Base-by-base conservation (phyloP, 768 basidiomycete species). In the Pulveroboletus sp. region DNA sequence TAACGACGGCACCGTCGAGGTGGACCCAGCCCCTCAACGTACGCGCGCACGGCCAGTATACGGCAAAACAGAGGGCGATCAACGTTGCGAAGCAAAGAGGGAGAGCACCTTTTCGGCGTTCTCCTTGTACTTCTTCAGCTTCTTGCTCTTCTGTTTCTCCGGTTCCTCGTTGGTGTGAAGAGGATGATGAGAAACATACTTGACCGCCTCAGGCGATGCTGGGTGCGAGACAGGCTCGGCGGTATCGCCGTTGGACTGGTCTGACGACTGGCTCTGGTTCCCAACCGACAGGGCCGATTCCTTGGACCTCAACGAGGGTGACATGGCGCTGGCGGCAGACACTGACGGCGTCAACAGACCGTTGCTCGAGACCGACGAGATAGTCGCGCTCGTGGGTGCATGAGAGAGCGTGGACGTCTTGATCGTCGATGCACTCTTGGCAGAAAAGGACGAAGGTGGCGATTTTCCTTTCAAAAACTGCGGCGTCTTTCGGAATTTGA, bases 91-190 rank as follows among this genome's bases (percentile, higher is more conserved):
- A 36, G 85, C 84, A 67, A 92, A 91, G 55, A 92, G 72, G 27
- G 88, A 88, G 50, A 92, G 76, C 47, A 92, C 78, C 56, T 91
- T 91, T 73, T 90, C 89, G 3, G 89, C 88, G 53, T 84, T 86
- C 63, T 89, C 84, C 71, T 90, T 91, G 73, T 89, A 88, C 71
- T 84, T 89, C 76, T 85, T 87, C 68, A 89, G 66, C 68, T 86
- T 90, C 74, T 80, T 88, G 61, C 67, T 82, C 79, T 78, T 84
- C 53, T 73, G 72, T 63, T 80, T 83, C 60, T 83, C 78, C n/a
- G 75, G 72, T 49, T 78, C 72, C 43, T 76, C 75, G 5, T n/a
- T n/a, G n/a, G n/a, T n/a, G n/a, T n/a, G n/a, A n/a, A n/a, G n/a
- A n/a, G 50, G 50, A 9, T 62, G 62, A 23, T 70, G 61, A 16